Base-by-base conservation (phyloP, 2,329 filamentous ascomycete genomes). In the Tolypocladium sp. region DNA sequence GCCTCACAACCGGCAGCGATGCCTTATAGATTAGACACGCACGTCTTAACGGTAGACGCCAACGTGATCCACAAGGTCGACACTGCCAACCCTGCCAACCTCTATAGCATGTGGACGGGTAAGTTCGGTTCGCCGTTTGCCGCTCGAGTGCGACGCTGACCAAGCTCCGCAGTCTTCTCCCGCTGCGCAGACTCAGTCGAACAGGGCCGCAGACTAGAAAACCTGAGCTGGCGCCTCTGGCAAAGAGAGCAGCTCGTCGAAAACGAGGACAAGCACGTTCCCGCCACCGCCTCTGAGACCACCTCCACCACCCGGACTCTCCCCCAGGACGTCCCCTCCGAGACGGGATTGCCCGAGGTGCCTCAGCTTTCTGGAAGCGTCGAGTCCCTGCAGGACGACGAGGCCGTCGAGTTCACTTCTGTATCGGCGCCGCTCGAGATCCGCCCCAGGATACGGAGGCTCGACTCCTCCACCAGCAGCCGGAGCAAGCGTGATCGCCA, bases 31-130 rank as follows among this genome's bases (percentile, higher is more conserved):
- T 82, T 96, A 75, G 86, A 90, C 74, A 88, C 89, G 62, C 90
- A 93, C 69, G 90, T 97, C 72, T 82, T 97, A 70, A 92, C 91
- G 63, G 90, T 97, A 73, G 92, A 97, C 78, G 87, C 91, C 64
- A 90, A 88, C 71, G 89, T 93, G 67, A 92, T 99, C 73, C 90
- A 94, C 80, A 91, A 95, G 73, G 91, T 97, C 69, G 92, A 97
- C 76, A 96, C 93, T 1, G 84, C 88, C 66, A 96, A 96, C 73
- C 88, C 91, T 35, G 91, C 96, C 76, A 95, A 92, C 71, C 85
- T 97, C 57, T 95, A 94, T 77, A 92, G 90, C 79, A 95, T 97
- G 85, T 96, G 92, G 92, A 93, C 91, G 73, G 91, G 92, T 96
- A 77, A 83, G 90, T 82, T 20, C 30, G 49, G 17, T n/a, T n/a